phyloP scores from a whole-genome alignment of 208 protist species.

The Trichomonas vaginalis region DNA sequence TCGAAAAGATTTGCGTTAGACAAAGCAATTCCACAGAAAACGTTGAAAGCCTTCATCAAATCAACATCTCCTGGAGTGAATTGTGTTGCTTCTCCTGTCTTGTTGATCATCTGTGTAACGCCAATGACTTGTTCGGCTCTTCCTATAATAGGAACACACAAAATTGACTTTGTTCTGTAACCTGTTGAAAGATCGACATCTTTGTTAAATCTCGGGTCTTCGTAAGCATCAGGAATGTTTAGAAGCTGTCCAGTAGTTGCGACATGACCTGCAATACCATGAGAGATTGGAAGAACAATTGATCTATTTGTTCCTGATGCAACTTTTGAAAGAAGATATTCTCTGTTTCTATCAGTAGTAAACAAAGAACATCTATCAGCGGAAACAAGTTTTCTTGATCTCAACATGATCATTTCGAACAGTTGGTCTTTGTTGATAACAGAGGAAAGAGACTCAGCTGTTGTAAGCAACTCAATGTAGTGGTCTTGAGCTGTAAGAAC shows the following conservation, averaged over 20 bases:
- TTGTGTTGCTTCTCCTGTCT: neutral
- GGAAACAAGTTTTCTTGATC: neutral
- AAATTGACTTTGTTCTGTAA: slow-evolving; percentile 37
- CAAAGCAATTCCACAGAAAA: neutral
- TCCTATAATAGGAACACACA: slow-evolving; percentile 40
- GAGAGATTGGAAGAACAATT: slow-evolving; percentile 22
- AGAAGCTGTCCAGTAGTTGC: slow-evolving; percentile 32
- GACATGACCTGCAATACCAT: slow-evolving; percentile 34
- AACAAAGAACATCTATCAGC: slow-evolving; percentile 2
- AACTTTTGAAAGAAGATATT: slow-evolving; percentile 4
- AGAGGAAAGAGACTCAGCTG: neutral
- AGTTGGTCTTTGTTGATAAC: neutral
- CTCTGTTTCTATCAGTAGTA: slow-evolving; percentile 8
- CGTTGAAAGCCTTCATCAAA: slow-evolving; percentile 3
- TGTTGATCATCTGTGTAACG: slow-evolving; percentile 14
- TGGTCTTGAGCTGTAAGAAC: slow-evolving; percentile 13
- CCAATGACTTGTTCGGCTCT: neutral
- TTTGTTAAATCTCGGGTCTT: slow-evolving; percentile 39
- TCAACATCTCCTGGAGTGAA: neutral
- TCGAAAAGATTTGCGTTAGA: slow-evolving; percentile 13
- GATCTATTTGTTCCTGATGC: neutral
- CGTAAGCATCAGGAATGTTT: slow-evolving; percentile 43
- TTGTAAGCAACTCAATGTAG: neutral
- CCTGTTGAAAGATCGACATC: slow-evolving; percentile 40
- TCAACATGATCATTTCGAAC: neutral